Conservation (phyloP, 1,139 yeast genomes). For the Yamadazyma taylorii region DNA sequence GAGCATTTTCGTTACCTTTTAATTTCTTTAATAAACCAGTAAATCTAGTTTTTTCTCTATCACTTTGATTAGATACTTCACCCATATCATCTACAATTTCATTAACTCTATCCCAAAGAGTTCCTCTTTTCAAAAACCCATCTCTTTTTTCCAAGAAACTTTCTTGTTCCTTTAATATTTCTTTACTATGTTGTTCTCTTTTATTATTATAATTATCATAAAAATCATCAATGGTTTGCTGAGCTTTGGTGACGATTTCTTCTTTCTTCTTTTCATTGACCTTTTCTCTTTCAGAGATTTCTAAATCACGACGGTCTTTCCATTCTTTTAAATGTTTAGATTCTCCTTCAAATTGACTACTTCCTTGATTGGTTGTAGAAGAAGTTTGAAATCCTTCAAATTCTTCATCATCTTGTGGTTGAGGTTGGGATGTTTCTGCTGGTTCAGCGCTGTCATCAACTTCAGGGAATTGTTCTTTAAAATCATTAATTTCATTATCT, state of each 20-base stretch:
- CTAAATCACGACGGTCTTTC: slow-evolving; percentile 81
- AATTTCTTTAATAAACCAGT: slow-evolving; percentile 64
- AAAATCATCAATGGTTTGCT: slow-evolving; percentile 85
- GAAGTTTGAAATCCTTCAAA: slow-evolving; percentile 26
- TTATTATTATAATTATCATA: slow-evolving; percentile 90
- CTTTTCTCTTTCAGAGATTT: slow-evolving; percentile 79
- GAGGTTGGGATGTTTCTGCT: too few relatives aligned
- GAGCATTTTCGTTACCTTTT: slow-evolving; percentile 69
- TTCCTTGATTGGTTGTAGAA: slow-evolving; percentile 9
- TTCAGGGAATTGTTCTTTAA: slow-evolving; percentile 68
- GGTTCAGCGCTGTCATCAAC: slow-evolving; percentile 38
- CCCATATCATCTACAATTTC: slow-evolving; percentile 49
- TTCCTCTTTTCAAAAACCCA: slow-evolving; percentile 68
- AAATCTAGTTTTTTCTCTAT: slow-evolving; percentile 69
- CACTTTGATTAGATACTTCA: slow-evolving; percentile 42
- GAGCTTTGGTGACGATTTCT: slow-evolving; percentile 77
- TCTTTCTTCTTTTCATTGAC: slow-evolving; percentile 64
- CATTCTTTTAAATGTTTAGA: slow-evolving; percentile 69
- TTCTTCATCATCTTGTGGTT: too few relatives aligned
- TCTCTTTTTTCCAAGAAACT: slow-evolving; percentile 77
- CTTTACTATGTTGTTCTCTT: slow-evolving; percentile 68
- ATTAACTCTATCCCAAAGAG: slow-evolving; percentile 86
- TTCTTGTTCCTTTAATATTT: slow-evolving; percentile 67
- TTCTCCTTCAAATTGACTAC: slow-evolving; percentile 34
- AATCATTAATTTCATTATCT: slow-evolving; percentile 63